Evolutionary conservation across 1,139 yeast genomes (phyloP), one percentile per base, ranked within the genome.

Genomic region (Hemisphaericaspora lyxosophila): DNA sequence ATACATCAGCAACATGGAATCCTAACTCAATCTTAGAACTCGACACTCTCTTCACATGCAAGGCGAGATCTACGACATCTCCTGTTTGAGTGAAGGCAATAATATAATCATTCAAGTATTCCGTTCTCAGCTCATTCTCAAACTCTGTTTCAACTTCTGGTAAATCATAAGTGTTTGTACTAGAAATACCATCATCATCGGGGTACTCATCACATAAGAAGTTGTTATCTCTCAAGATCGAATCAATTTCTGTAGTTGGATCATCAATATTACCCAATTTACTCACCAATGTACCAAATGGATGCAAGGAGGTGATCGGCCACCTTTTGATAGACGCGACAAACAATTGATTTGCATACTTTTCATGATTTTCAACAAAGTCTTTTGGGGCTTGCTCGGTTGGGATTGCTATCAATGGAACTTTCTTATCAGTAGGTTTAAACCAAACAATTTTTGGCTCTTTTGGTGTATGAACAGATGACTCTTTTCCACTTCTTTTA

Each of bases 251-350:
- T 35, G 92, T 86, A 24, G 75, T 70, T 5, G 82, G 75, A 47
- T 85, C 92, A 48, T 83, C 88, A 53, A 86, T 80, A 34, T 78
- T 75, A 23, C 98, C 98, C 48, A 92, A 70, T 53, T 85, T 88
- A 39, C 90, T 87, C 24, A 90, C 85, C 45, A 92, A 70, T 22
- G 96, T 90, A 53, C 98, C 98, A 55, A 92, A 92, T 3, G 98
- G 98, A 68, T 92, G 98, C 59, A 92, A 75, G 0, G 97, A 90
- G 14, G 98, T 92, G 62, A 92, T 92, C 59, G 98, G 98, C 98
- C 98, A 92, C 63, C 98, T 83, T 60, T 92, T 92, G 53, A 92
- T 92, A 3, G 96, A 85, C 0, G 97, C 97, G 45, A 92, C 94
- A 57, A 92, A 92, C 38, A 89, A 68, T 52, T 84, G 86, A 57